A percentile compares a stretch with the other conserved stretches of the same genome.
Conservation (phyloP, 2,329 filamentous ascomycete genomes). For the Cytospora schulzeri region DNA sequence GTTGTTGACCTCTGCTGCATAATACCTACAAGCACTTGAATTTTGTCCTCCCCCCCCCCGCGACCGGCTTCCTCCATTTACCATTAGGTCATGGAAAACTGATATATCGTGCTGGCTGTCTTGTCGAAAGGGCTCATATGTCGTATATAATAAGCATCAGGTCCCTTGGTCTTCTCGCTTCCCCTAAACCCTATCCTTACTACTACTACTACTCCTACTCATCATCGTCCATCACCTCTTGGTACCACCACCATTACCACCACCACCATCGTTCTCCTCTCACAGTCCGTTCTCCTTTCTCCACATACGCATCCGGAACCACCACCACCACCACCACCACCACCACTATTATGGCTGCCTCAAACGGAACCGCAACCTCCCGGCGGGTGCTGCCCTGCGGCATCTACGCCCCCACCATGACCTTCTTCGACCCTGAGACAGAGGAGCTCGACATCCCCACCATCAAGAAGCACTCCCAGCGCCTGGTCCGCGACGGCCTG, state of each 20-base stretch:
- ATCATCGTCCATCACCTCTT: background rate
- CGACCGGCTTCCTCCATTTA: slow-evolving; percentile 33
- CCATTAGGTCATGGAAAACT: slow-evolving; percentile 41
- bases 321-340: no score
- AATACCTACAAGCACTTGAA: background rate
- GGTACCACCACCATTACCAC: background rate
- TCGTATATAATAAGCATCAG: slow-evolving; percentile 20
- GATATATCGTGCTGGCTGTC: slow-evolving; percentile 23
- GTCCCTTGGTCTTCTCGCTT: slow-evolving; percentile 12
- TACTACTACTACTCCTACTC: no score
- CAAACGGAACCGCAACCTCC: slow-evolving; percentile 41
- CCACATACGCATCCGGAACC: slow-evolving; percentile 16
- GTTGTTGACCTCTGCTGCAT: slow-evolving; percentile 1
- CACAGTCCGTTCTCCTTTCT: background rate
- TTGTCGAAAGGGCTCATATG: background rate
- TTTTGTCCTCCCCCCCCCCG: slow-evolving; percentile 34
- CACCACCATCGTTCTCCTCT: no score
- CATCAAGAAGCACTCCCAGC: slow-evolving; percentile 79
- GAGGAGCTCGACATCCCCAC: slow-evolving; percentile 81
- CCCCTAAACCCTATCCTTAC: background rate
- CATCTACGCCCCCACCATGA: slow-evolving; percentile 88
- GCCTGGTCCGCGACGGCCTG: slow-evolving; percentile 75
- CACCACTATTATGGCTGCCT: slow-evolving; percentile 41
- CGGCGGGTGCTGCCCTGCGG: slow-evolving; percentile 70
- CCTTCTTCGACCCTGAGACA: slow-evolving; percentile 82